Evolutionary conservation across 129 eudicot species (phyloP).

Genomic region (sunflower (Helianthus annuus)): DNA sequence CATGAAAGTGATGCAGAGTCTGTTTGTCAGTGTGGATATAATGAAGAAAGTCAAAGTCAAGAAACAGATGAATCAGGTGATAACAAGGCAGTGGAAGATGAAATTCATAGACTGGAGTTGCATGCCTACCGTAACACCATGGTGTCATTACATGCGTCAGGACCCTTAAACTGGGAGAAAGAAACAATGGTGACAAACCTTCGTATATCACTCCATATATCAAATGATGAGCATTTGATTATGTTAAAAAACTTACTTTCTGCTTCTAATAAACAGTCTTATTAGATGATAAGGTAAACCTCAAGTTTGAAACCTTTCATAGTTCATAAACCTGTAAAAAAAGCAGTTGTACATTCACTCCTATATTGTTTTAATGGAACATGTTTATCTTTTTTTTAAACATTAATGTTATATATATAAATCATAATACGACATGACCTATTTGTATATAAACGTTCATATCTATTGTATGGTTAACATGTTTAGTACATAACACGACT

Average conservation of each 20-base stretch:
- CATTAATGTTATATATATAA: too few species aligned
- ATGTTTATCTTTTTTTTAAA: too few species aligned
- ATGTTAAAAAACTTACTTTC: slow-evolving; percentile 65
- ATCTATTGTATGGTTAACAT: too few species aligned
- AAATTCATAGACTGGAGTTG: slow-evolving; percentile 71
- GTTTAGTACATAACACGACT: too few species aligned
- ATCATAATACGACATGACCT: too few species aligned
- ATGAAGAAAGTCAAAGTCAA: slow-evolving; percentile 22
- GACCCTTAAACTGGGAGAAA: slow-evolving; percentile 83
- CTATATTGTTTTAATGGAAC: too few species aligned
- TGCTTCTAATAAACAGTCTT: slow-evolving; percentile 24
- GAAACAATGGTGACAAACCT: slow-evolving; percentile 75
- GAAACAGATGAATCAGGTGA: background rate
- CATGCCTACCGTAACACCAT: slow-evolving; percentile 70
- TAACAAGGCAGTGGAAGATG: slow-evolving; percentile 42
- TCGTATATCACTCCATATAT: slow-evolving; percentile 64
- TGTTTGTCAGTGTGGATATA: slow-evolving; percentile 29
- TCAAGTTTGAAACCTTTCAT: too few species aligned
- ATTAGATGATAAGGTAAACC: background rate
- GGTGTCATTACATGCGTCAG: slow-evolving; percentile 77
- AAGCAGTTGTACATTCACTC: too few species aligned
- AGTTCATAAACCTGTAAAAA: too few species aligned
- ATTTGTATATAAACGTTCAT: too few species aligned
- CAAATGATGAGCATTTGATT: slow-evolving; percentile 84
- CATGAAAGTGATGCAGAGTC: slow-evolving; percentile 80